Conservation (phyloP, 306 rosid species). For the Quercus glauca region DNA sequence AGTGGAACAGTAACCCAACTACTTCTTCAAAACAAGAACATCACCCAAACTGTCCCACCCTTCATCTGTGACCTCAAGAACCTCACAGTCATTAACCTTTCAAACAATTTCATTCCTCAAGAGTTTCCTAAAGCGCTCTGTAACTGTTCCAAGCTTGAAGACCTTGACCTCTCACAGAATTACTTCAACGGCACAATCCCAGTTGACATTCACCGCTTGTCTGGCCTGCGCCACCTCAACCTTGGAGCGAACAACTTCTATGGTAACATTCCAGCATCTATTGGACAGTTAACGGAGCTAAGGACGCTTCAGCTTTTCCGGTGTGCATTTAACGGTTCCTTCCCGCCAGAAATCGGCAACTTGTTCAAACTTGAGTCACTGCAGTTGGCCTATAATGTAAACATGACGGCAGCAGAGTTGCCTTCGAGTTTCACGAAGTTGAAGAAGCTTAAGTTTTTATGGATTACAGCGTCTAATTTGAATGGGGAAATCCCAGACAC, state of each 20-base stretch:
- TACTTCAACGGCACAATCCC: conserved; percentile 48
- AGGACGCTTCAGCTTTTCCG: no score
- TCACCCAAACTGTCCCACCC: no score
- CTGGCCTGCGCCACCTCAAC: no score
- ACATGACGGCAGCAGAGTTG: conserved; percentile 28
- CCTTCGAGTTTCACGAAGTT: conserved; percentile 42
- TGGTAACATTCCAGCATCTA: no score
- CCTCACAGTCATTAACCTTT: no score
- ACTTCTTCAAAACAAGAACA: no score
- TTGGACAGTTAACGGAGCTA: no score
- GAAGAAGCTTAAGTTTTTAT: conserved; percentile 43
- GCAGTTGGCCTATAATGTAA: conserved; percentile 6
- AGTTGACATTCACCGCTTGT: conserved; percentile 41
- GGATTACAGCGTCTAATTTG: conserved; percentile 34
- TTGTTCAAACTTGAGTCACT: conserved; percentile 53
- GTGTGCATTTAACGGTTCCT: no score
- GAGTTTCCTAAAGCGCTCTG: conserved; percentile 53
- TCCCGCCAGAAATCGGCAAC: conserved; percentile 20
- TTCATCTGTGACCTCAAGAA: no score
- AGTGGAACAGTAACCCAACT: no score
- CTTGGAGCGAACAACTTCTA: no score
- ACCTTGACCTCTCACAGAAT: conserved; percentile 48
- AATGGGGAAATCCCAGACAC: conserved; percentile 53
- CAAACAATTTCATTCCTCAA: conserved; percentile 18
- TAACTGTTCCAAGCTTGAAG: conserved; percentile 49